Evolutionary conservation across 2,329 filamentous ascomycete genomes (phyloP), one percentile per base, ranked within the genome.

Genomic region (Aspergillus sp.): DNA sequence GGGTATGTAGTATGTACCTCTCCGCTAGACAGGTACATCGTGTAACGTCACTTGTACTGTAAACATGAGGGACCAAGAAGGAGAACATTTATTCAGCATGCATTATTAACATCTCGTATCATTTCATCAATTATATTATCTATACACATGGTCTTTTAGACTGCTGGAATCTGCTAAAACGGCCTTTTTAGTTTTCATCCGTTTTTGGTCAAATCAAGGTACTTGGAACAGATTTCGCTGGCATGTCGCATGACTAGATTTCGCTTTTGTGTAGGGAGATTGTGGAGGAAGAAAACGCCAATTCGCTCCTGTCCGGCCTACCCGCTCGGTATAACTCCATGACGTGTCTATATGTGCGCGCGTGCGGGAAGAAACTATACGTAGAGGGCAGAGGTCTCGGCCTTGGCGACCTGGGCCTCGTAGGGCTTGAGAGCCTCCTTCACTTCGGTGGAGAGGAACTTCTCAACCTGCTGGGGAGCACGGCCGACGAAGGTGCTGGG

Each of bases 401-500:
- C 72, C 59, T 71, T 72, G 59, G 70, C 68, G 56, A 78, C 70
- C 43, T 70, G 64, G 51, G 74, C 66, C 65, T 74, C 75, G 68
- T 84, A 86, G 17, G 79, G 78, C 71, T 72, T 74, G 56, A 85
- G 67, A 19, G 80, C 80, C 57, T 78, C 73, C 55, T 77, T 75
- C 10, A 85, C 80, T 63, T 82, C 81, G 45, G 78, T 81, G 54
- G 77, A 75, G 59, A 79, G 77, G 69, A 85, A 87, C 63, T 77
- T 80, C 63, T 78, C 77, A 19, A 87, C 82, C 71, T 84, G 78
- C 75, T 87, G 76, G 21, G 81, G 79, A 28, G 79, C 80, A 50
- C 84, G 74, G 4, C 86, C 86, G 56, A 85, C 83, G 64, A 87
- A 88, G 59, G 82, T 80, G 69, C 83, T 83, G 1, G 90, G 82